A percentile compares a stretch with the other conserved stretches of the same genome.
Conservation (phyloP, 805 yeast species). For the Torulaspora indica region DNA sequence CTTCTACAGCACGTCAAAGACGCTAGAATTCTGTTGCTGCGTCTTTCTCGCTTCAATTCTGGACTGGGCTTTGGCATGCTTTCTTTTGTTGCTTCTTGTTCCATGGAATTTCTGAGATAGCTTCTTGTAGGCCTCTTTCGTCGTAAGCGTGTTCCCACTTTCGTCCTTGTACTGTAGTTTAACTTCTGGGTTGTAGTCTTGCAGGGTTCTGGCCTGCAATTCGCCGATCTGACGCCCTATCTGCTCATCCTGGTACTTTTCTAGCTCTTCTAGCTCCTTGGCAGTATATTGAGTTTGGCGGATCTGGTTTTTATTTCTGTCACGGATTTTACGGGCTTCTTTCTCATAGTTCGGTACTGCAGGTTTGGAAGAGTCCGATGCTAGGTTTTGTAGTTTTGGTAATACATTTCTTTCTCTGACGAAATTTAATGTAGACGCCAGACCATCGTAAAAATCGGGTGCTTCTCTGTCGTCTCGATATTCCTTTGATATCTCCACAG, state of each 20-base stretch:
- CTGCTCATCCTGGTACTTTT: constrained; percentile 25
- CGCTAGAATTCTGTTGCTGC: constrained; percentile 1
- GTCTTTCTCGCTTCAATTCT: constrained; percentile 24
- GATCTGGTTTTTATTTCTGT: not conserved
- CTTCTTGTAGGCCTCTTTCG: constrained; percentile 72
- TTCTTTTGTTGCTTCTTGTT: constrained; percentile 30
- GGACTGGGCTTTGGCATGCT: constrained; percentile 22
- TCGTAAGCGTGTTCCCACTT: constrained; percentile 51
- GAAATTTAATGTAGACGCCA: constrained; percentile 31
- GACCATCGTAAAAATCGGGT: constrained; percentile 28
- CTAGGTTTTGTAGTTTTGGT: constrained; percentile 6
- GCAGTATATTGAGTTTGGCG: not conserved
- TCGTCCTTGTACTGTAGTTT: constrained; percentile 58
- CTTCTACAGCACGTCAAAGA: constrained; percentile 4
- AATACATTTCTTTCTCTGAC: constrained; percentile 19
- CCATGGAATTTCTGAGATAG: constrained; percentile 80
- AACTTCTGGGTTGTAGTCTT: constrained; percentile 42
- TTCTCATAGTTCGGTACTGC: not conserved
- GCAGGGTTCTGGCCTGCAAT: constrained; percentile 33
- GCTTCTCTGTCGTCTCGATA: not conserved
- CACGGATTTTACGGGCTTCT: constrained; percentile 5
- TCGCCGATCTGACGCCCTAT: constrained; percentile 26
- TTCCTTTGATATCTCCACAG: not conserved
- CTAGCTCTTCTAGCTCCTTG: constrained; percentile 5
- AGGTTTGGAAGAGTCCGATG: not conserved